These are phyloP conservation scores for Cytospora leucostoma DNA, from an alignment of 2,329 filamentous ascomycete species.

Conservation along the genomic window DNA sequence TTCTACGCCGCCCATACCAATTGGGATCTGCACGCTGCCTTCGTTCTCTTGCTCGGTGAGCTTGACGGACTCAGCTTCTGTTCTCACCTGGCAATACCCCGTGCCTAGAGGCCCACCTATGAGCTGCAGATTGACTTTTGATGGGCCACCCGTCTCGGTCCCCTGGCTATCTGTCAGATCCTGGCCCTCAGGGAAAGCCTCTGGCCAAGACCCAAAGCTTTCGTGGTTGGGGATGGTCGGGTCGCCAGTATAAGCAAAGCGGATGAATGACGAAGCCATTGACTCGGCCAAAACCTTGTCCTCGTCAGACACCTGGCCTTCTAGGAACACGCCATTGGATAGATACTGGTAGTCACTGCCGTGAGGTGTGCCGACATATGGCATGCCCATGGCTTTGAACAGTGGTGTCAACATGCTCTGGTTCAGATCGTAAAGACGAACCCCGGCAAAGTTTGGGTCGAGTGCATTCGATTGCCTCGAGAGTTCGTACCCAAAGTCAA, in stretches of 20 bases:
- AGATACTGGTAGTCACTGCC: conserved; percentile 36
- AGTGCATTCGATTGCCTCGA: conserved; percentile 18
- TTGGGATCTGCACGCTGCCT: conserved; percentile 23
- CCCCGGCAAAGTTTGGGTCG: conserved; percentile 25
- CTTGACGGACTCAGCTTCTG: background rate
- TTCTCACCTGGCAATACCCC: conserved; percentile 19
- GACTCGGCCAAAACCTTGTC: conserved; percentile 28
- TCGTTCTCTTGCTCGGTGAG: background rate
- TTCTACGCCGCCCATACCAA: conserved; percentile 19
- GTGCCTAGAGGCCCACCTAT: conserved; percentile 32
- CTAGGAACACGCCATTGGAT: conserved; percentile 31
- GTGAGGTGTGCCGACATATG: conserved; percentile 31
- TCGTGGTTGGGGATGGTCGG: conserved; percentile 15
- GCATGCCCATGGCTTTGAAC: conserved; percentile 32
- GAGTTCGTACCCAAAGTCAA: conserved; percentile 31
- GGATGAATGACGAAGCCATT: conserved; percentile 30
- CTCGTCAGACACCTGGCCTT: conserved; percentile 27
- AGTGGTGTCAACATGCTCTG: conserved; percentile 35
- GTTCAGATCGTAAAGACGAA: conserved; percentile 34
- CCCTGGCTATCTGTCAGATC: background rate
- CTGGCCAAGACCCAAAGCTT: conserved; percentile 27
- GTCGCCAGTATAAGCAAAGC: conserved; percentile 33
- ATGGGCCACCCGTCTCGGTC: background rate
- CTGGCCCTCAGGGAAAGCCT: conserved; percentile 28
- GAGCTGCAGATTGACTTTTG: conserved; percentile 27